Evolutionary conservation across 2,329 filamentous ascomycete genomes (phyloP), one percentile per base, ranked within the genome.

Genomic region (Neospermospora avenae): DNA sequence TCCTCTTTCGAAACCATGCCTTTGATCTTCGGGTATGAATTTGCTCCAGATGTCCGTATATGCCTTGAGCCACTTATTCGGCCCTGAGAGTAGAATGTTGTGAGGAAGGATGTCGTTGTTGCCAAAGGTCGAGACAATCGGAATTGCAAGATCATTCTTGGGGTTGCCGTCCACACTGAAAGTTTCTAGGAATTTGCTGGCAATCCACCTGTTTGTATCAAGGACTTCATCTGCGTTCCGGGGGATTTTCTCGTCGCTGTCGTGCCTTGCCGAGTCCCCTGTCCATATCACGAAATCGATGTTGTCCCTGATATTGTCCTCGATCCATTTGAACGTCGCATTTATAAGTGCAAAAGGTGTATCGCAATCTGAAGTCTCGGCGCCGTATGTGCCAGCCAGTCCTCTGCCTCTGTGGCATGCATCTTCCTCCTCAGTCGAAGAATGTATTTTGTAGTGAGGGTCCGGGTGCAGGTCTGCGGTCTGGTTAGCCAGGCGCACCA

Each of bases 41-140:
- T 82, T 81, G 51, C 78, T 77, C 95, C 95, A 99, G 22, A 98
- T 84, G 22, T 88, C 81, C 25, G 85, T 78, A 68, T 95, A 97
- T 49, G 81, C 25, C 60, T 83, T 83, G 0, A 96, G 89, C 87
- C 93, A 96, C 64, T 83, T 83, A 70, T 97, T 97, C 16, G 95
- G 95, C 0, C 93, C 95, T 0, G 84, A 81, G 44, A 85, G 79
- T 73, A 99, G 86, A 71, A 98, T 96, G 70, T 99, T 99, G 77
- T 99, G 95, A 1, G 95, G 95, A 62, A 97, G 84, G 60, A 99
- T 93, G 71, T 99, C 95, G 75, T 99, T 99, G 77, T 99, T 99
- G 62, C 95, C 95, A 67, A 97, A 87, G 0, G 88, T 97, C 0
- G 95, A 93, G 20, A 99, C 81, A 31, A 98, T 84, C 3, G 95